Conservation (phyloP, 2,329 filamentous ascomycete genomes). For the Penicillium vulpinum region DNA sequence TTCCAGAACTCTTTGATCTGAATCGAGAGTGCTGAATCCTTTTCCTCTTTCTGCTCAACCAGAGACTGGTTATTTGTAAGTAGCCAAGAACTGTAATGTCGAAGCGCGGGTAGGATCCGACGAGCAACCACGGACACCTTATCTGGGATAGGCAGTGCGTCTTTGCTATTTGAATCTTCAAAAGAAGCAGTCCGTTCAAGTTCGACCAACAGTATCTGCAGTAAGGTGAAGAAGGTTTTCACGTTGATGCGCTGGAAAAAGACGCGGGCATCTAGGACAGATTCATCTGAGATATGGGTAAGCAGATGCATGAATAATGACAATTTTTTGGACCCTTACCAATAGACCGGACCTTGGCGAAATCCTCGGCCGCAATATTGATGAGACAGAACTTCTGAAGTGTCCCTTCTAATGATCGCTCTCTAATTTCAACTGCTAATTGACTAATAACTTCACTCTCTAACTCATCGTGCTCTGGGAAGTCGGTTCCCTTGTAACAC, state of each 20-base stretch:
- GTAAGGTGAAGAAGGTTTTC: constrained; percentile 70
- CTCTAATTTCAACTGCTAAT: constrained; percentile 70
- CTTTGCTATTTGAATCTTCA: constrained; percentile 48
- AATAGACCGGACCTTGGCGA: constrained; percentile 63
- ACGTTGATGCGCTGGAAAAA: constrained; percentile 77
- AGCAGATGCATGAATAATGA: constrained; percentile 10
- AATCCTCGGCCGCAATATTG: constrained; percentile 80
- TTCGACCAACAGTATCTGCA: constrained; percentile 69
- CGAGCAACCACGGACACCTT: constrained; percentile 61
- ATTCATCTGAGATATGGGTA: constrained; percentile 44
- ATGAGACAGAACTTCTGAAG: constrained; percentile 79
- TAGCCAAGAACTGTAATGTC: constrained; percentile 70
- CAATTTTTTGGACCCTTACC: constrained; percentile 44
- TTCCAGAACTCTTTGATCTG: constrained; percentile 65
- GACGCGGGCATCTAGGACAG: constrained; percentile 47
- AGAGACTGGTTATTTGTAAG: constrained; percentile 57
- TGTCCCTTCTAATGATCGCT: constrained; percentile 62
- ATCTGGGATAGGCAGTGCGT: constrained; percentile 39
- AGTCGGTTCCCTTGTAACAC: constrained; percentile 75
- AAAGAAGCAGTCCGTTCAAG: constrained; percentile 58
- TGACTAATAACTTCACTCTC: constrained; percentile 83
- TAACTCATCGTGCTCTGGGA: constrained; percentile 73
- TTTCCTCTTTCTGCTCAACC: constrained; percentile 50
- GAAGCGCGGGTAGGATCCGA: constrained; percentile 62
- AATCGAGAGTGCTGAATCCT: constrained; percentile 56